Evolutionary conservation across 1,139 yeast species (phyloP).

Genomic region (Starmera stellimalicola): DNA sequence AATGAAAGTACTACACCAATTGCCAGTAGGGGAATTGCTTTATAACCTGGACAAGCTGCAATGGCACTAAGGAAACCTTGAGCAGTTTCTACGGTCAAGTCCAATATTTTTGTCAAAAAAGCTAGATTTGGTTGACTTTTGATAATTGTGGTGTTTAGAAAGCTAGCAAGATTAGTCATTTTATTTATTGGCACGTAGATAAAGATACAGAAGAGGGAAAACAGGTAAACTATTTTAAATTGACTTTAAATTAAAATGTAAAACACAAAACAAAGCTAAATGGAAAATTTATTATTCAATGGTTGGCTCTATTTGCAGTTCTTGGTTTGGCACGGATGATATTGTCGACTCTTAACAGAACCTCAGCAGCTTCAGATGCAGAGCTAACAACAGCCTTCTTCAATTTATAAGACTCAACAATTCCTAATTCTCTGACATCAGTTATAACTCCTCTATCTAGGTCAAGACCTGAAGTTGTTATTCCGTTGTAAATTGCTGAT

Average conservation of each 20-base stretch:
- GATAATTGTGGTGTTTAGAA: neutral
- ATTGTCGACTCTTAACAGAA: slow-evolving; percentile 87
- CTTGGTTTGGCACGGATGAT: slow-evolving; percentile 95
- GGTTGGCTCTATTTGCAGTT: slow-evolving; percentile 68
- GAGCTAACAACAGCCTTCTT: slow-evolving; percentile 93
- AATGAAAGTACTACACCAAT: slow-evolving; percentile 1
- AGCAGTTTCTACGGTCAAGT: neutral
- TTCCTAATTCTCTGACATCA: slow-evolving; percentile 90
- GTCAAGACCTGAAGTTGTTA: slow-evolving; percentile 86
- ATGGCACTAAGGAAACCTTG: too few species aligned
- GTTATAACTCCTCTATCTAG: slow-evolving; percentile 75
- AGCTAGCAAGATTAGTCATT: too few species aligned
- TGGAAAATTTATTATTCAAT: neutral
- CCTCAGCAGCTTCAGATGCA: slow-evolving; percentile 97
- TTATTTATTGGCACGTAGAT: too few species aligned
- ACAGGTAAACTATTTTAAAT: too few species aligned
- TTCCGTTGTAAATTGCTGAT: slow-evolving; percentile 88
- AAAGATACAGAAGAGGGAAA: too few species aligned
- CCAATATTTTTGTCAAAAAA: neutral
- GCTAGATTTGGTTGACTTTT: neutral
- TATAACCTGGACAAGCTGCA: too few species aligned
- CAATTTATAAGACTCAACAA: slow-evolving; percentile 85
- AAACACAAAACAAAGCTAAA: too few species aligned
- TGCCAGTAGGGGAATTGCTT: too few species aligned
- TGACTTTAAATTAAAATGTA: too few species aligned